These are phyloP conservation scores for Cajanus cajan DNA, from an alignment of 306 rosid species.

Conservation along the genomic window DNA sequence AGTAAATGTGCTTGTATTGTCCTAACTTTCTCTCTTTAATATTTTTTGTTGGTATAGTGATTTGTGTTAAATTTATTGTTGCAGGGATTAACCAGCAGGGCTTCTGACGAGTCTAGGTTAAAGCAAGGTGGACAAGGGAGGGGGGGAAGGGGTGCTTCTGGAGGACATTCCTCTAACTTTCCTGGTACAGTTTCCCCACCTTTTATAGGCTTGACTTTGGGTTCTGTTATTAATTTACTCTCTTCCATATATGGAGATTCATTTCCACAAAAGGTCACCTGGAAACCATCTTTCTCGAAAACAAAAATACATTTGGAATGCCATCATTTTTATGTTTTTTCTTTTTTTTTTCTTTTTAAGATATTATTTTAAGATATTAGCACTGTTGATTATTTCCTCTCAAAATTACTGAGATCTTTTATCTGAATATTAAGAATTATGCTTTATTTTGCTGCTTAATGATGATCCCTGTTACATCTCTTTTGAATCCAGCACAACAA, in stretches of 20 bases:
- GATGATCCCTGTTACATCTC: not conserved
- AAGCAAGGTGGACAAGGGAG: constrained; percentile 52
- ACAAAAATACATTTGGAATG: not conserved
- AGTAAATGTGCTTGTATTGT: constrained; percentile 13
- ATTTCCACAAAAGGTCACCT: not conserved
- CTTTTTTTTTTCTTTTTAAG: no score
- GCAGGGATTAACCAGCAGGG: constrained; percentile 49
- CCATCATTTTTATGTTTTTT: not conserved
- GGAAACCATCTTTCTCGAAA: constrained; percentile 8
- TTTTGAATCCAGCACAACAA: not conserved
- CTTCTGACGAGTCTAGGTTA: constrained; percentile 49
- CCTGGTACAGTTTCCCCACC: constrained; percentile 27
- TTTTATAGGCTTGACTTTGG: constrained; percentile 10
- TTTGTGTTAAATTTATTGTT: constrained; percentile 19
- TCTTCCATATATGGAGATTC: constrained; percentile 1
- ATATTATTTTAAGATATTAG: not conserved
- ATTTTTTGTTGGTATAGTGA: not conserved
- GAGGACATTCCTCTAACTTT: constrained; percentile 47
- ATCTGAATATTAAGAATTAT: not conserved
- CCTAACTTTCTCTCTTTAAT: not conserved
- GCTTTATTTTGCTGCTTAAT: not conserved
- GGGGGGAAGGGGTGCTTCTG: constrained; percentile 61
- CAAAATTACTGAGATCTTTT: not conserved
- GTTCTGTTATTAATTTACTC: not conserved
- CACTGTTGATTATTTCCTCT: not conserved